Conservation (phyloP, 306 rosid genomes). For the Ziziphus jujuba region DNA sequence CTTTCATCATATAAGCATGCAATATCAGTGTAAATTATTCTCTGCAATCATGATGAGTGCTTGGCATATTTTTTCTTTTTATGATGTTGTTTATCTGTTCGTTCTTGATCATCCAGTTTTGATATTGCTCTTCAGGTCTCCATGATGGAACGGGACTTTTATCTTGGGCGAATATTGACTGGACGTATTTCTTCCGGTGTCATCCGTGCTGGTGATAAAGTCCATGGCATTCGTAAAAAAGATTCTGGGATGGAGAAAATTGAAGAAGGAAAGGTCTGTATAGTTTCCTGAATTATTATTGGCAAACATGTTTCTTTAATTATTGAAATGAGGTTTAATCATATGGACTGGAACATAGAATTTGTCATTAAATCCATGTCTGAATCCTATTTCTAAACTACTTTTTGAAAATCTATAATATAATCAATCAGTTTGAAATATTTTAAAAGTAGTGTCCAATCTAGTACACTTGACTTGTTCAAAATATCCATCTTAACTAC, state of each 20-base stretch:
- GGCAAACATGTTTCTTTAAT: constrained; percentile 7
- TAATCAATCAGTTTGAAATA: too few relatives aligned
- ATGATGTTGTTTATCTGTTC: background rate
- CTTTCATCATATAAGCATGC: background rate
- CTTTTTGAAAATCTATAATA: background rate
- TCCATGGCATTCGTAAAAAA: constrained; percentile 76
- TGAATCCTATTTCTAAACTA: background rate
- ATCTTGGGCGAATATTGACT: constrained; percentile 90
- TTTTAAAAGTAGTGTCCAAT: background rate
- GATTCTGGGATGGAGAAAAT: constrained; percentile 74
- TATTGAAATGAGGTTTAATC: background rate
- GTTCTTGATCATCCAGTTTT: constrained; percentile 20
- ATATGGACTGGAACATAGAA: background rate
- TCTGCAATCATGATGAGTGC: background rate
- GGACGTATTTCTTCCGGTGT: constrained; percentile 83
- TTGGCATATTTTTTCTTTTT: background rate
- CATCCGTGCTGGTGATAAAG: constrained; percentile 82
- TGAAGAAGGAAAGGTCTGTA: constrained; percentile 94
- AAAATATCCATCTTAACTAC: background rate
- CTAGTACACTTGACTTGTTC: background rate
- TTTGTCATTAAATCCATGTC: background rate
- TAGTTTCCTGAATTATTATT: constrained; percentile 13
- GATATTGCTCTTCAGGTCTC: constrained; percentile 79
- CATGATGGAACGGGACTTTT: constrained; percentile 94
- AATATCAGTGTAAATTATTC: background rate